A percentile compares a stretch with the other conserved stretches of the same genome.
phyloP scores from a whole-genome alignment of 2,329 filamentous ascomycete genomes.

The Apiospora phragmitis region DNA sequence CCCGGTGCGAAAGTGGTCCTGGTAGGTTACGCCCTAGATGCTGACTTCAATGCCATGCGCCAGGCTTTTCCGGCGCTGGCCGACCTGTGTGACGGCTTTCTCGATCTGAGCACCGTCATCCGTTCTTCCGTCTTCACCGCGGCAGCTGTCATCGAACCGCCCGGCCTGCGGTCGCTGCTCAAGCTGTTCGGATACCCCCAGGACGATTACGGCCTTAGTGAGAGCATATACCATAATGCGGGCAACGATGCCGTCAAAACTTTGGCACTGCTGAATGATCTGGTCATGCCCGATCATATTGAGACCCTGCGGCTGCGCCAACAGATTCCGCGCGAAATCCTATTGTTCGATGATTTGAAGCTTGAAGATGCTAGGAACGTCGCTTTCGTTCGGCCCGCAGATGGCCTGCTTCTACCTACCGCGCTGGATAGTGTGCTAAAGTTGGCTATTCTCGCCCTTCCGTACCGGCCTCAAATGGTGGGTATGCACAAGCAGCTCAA shows the following conservation, averaged over 20 bases:
- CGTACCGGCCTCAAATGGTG: background rate
- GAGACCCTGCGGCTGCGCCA: background rate
- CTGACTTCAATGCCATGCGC: constrained; percentile 1
- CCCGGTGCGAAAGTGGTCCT: background rate
- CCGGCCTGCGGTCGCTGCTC: background rate
- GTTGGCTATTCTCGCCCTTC: background rate
- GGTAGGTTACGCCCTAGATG: background rate
- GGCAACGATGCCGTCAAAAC: background rate
- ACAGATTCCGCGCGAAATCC: background rate
- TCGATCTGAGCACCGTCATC: background rate
- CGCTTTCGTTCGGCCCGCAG: background rate
- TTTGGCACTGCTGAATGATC: background rate
- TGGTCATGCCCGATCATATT: background rate
- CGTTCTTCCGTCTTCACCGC: background rate
- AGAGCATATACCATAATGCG: background rate
- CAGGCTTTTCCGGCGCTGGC: background rate
- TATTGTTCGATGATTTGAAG: background rate
- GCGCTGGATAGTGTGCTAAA: background rate
- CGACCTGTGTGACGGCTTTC: background rate
- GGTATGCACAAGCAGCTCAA: constrained; percentile 1
- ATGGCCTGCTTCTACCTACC: background rate
- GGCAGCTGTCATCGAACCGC: background rate
- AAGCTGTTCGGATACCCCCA: background rate
- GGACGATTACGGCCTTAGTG: background rate
- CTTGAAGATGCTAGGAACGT: background rate